A percentile compares a stretch with the other conserved stretches of the same genome.
These are phyloP conservation scores for Trebouxia sp. DNA, from an alignment of 139 green algal species.

Conservation along the genomic window DNA sequence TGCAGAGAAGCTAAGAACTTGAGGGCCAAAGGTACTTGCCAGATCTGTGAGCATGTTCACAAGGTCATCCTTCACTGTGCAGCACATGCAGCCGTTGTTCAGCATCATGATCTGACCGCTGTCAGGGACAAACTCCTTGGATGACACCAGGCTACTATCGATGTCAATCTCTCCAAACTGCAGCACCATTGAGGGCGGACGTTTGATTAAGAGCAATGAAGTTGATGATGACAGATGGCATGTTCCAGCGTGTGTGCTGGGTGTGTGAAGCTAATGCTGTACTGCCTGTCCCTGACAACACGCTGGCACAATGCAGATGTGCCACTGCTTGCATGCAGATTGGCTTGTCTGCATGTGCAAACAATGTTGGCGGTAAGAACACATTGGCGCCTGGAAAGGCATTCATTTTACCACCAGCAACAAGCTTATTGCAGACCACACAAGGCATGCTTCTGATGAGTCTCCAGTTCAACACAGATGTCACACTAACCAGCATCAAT, in stretches of 20 bases:
- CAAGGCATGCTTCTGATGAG: no score
- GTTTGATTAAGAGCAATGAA: not conserved
- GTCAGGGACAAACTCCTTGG: slow-evolving; percentile 52
- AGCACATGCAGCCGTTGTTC: slow-evolving; percentile 97
- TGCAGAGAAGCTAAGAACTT: not conserved
- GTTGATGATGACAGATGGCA: not conserved
- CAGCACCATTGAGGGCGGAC: not conserved
- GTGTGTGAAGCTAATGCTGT: not conserved
- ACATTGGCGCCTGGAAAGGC: no score
- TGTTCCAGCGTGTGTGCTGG: not conserved
- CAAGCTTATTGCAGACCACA: no score
- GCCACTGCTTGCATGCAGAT: no score
- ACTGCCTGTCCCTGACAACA: no score
- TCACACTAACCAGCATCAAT: no score
- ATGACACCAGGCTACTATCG: slow-evolving; percentile 79
- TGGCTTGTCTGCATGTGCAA: no score
- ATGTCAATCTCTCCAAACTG: slow-evolving; percentile 99
- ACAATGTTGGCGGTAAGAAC: no score
- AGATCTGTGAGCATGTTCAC: slow-evolving; percentile 82
- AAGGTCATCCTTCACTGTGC: slow-evolving; percentile 90
- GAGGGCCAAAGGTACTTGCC: slow-evolving; percentile 42
- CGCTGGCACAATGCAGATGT: no score
- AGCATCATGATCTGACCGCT: slow-evolving; percentile 79
- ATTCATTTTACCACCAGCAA: no score
- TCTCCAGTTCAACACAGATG: no score